Base-by-base conservation (phyloP, 306 rosid genomes). In the Rosa chinensis region DNA sequence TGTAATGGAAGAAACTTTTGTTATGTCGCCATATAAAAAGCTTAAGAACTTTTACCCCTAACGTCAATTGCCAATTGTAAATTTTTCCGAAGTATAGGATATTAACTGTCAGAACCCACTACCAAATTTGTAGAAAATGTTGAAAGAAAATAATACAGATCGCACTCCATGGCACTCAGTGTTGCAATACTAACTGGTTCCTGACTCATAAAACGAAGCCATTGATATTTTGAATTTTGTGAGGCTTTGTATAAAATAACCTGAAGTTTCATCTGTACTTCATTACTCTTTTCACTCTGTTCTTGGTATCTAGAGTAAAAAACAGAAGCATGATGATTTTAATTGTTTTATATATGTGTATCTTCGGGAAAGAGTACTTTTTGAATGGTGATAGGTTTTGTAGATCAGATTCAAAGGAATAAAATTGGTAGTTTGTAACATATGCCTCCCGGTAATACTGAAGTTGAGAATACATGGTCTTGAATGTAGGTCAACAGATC, bases 401-500 rank as follows among this genome's bases (percentile, higher is more conserved):
- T 66, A 66, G 9, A 7, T 66, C 37, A 66, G 43, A 28, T 66
- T 20, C 45, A 66, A 66, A 16, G 45, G 58, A 72, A 50, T 25
- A 4, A 72, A 63, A 18, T 10, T 73, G 64, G 64, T 52, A 52
- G 18, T 72, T 35, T 53, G 44, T 50, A 72, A 9, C 58, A 72
- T 14, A 28, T 16, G 45, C 40, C 67, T 62, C 67, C 6, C 8
- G 7, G 40, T 23, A 1, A 43, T 69, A 20, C 66, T 43, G 72
- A 75, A 55, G 77, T 63, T 64, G 72, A 52, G 37, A 56, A 42
- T 37, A 75, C 40, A 81, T 81, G 47, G n/a, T 80, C 78, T 78
- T 20, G 76, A 56, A 62, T 82, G 78, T 68, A 94, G 99, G 97
- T 88, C 73, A 91, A 87, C 90, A 87, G 88, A 83, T 87, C 94